phyloP scores from a whole-genome alignment of 1,139 yeast genomes.

The Yamadazyma triangularis region DNA sequence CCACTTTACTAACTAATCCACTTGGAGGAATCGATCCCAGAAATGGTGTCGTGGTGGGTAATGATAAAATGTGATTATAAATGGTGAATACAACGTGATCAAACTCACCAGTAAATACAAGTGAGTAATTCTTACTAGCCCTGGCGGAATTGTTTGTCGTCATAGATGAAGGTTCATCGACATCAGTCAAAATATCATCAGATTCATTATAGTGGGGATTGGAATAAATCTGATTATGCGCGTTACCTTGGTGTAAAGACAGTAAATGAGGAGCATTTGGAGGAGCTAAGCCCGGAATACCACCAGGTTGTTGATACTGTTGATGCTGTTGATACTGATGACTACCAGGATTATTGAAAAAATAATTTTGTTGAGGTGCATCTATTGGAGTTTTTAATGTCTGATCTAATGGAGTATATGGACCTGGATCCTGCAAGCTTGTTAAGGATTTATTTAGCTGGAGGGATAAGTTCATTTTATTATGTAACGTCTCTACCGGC shows the following conservation, averaged over 20 bases:
- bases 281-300: conserved; percentile 4
- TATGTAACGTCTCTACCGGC: conserved; percentile 7
- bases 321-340: not conserved
- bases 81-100: conserved; percentile 35
- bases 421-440: conserved; percentile 21
- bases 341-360: not conserved
- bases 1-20: conserved; percentile 41
- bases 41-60: conserved; percentile 48
- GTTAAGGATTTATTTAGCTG: conserved; percentile 27
- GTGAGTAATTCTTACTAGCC: conserved; percentile 28
- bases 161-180: conserved; percentile 28
- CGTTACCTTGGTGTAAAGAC: not conserved
- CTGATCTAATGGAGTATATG: conserved; percentile 46
- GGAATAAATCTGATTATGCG: conserved; percentile 19
- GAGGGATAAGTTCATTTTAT: conserved; percentile 24
- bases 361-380: conserved; percentile 17
- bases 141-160: no score
- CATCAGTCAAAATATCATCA: conserved; percentile 41
- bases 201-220: conserved; percentile 35
- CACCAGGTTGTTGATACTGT: no score
- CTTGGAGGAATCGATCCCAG: conserved; percentile 42
- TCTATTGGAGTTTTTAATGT: conserved; percentile 41
- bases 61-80: conserved; percentile 32
- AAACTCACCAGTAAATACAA: conserved; percentile 32
- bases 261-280: conserved; percentile 2